Percentiles rank a stretch among this genome's conserved stretches.
phyloP scores from a whole-genome alignment of 768 basidiomycete species.

The Sarcodon aspratus region DNA sequence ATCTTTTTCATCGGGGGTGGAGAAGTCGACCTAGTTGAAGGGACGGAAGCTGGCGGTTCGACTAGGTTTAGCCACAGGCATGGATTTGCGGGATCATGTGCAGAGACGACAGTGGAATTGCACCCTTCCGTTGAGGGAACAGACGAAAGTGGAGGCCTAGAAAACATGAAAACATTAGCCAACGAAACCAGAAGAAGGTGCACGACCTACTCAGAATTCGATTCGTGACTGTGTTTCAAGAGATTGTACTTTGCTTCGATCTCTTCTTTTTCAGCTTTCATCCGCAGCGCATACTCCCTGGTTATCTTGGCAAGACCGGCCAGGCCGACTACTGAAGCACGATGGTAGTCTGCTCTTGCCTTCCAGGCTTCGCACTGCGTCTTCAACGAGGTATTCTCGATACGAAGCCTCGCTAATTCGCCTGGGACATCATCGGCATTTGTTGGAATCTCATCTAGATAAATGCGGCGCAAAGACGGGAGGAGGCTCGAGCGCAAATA shows the following conservation, averaged over 20 bases:
- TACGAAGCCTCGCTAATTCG: slow-evolving; percentile 9
- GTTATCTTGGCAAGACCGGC: slow-evolving; percentile 19
- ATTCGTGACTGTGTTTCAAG: slow-evolving; percentile 13
- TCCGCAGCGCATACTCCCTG: slow-evolving; percentile 15
- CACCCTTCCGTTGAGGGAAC: no score
- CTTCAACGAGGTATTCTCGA: slow-evolving; percentile 17
- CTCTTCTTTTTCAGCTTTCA: slow-evolving; percentile 17
- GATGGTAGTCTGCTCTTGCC: slow-evolving; percentile 20
- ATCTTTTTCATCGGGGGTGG: no score
- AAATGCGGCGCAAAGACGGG: slow-evolving; percentile 46
- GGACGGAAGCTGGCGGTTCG: no score
- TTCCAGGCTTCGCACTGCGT: slow-evolving; percentile 18
- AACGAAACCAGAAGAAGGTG: neutral
- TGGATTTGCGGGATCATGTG: no score
- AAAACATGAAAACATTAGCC: no score
- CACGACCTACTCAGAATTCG: slow-evolving; percentile 10
- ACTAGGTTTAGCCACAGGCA: no score
- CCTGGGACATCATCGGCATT: slow-evolving; percentile 1
- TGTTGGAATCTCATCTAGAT: slow-evolving; percentile 26
- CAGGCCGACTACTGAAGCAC: slow-evolving; percentile 18
- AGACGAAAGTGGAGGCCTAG: no score
- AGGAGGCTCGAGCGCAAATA: slow-evolving; percentile 47
- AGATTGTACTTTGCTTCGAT: slow-evolving; percentile 13
- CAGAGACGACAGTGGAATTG: no score
- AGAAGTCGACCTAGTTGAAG: no score